Conservation (phyloP, 139 green algal genomes). For the Monoraphidium neglectum region DNA sequence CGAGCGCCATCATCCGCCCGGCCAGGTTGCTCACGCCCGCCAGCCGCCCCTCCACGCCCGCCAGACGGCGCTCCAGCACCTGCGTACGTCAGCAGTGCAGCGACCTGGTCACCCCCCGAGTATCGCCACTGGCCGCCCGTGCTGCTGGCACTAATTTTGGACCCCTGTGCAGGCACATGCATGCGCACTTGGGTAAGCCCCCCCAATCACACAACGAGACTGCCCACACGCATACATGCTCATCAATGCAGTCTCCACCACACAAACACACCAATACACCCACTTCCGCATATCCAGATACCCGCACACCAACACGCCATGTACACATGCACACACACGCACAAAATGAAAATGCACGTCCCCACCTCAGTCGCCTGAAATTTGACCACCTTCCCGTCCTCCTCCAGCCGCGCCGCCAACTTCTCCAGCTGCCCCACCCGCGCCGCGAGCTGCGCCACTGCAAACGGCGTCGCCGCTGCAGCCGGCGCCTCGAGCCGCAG, state of each 20-base stretch:
- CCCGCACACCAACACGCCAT: no score
- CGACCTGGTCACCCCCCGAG: no score
- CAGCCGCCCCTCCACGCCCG: constrained; percentile 30
- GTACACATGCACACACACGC: not conserved
- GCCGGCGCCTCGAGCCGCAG: constrained; percentile 24
- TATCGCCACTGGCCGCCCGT: no score
- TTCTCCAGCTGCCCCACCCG: constrained; percentile 10
- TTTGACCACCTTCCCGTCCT: not conserved
- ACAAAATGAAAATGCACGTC: not conserved
- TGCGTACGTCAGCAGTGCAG: no score
- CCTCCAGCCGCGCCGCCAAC: not conserved
- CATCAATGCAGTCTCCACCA: no score
- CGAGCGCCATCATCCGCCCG: constrained; percentile 44
- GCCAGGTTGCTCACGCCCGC: constrained; percentile 46
- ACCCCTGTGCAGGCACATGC: no score
- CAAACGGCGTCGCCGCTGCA: constrained; percentile 36
- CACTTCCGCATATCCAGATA: no score
- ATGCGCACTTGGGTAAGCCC: no score
- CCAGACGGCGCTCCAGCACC: constrained; percentile 29
- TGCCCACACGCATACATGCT: no score
- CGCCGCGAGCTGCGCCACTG: constrained; percentile 3
- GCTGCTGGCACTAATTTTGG: no score
- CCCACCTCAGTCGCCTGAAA: constrained; percentile 1
- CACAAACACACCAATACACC: no score
- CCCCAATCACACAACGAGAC: no score